A percentile compares a stretch with the other conserved stretches of the same genome.
These are phyloP conservation scores for Aspergillus cejpii DNA, from an alignment of 2,329 filamentous ascomycete genomes.

Conservation along the genomic window DNA sequence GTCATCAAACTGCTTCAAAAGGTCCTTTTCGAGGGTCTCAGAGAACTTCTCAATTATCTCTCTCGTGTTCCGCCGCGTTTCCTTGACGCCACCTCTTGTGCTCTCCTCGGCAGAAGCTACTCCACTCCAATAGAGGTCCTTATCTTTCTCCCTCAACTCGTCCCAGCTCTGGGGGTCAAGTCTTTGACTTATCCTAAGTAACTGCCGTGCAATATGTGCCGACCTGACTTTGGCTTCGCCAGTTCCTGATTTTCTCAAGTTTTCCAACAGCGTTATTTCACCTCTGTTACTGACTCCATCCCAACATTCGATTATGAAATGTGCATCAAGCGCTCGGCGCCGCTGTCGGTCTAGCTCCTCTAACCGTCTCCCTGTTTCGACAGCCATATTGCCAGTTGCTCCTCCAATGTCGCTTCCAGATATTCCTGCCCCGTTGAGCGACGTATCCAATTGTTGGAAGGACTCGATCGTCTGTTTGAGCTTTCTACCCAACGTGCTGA, in stretches of 20 bases:
- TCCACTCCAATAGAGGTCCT: conserved; percentile 36
- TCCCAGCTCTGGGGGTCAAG: conserved; percentile 72
- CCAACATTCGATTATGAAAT: conserved; percentile 95
- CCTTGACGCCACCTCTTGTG: conserved; percentile 45
- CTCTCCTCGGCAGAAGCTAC: conserved; percentile 38
- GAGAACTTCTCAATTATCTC: conserved; percentile 96
- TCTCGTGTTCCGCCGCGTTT: conserved; percentile 57
- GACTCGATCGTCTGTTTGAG: conserved; percentile 86
- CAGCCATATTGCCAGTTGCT: conserved; percentile 75
- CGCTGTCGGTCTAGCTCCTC: conserved; percentile 93
- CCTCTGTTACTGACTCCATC: conserved; percentile 87
- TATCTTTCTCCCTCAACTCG: conserved; percentile 46
- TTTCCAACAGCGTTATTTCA: conserved; percentile 77
- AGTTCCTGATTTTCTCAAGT: conserved; percentile 74
- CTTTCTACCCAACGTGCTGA: conserved; percentile 79
- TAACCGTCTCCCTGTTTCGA: conserved; percentile 87
- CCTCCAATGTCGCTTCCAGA: conserved; percentile 25
- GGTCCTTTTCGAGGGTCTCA: conserved; percentile 88
- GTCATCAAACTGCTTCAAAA: conserved; percentile 93
- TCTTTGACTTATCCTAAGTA: conserved; percentile 88
- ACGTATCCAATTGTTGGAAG: conserved; percentile 83
- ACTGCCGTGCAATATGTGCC: conserved; percentile 84
- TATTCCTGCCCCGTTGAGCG: conserved; percentile 58
- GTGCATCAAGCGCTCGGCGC: conserved; percentile 82
- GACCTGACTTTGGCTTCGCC: conserved; percentile 91